Percentiles rank a stretch among this genome's conserved stretches.
These are phyloP conservation scores for Nakazawaea ernobii DNA, from an alignment of 805 yeast species.

Conservation along the genomic window DNA sequence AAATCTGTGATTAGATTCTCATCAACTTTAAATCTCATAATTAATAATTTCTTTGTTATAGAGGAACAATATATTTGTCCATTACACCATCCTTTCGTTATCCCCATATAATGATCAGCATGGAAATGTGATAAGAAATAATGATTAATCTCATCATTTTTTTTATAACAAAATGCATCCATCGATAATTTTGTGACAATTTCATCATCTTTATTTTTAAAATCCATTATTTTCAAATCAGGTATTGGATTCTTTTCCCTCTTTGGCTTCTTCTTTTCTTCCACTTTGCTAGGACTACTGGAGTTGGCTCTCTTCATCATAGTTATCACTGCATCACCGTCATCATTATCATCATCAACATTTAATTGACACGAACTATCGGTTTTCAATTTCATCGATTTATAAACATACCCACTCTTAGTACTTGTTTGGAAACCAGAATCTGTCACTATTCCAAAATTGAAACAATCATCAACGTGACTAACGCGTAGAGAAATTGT, in stretches of 20 bases:
- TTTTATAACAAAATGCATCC: constrained; percentile 58
- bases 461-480: constrained; percentile 54
- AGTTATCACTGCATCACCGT: too few species aligned
- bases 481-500: constrained; percentile 36
- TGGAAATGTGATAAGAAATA: constrained; percentile 84
- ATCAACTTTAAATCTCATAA: constrained; percentile 48
- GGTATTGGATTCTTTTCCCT: constrained; percentile 39
- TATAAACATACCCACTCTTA: constrained; percentile 16
- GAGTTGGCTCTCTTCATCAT: too few species aligned
- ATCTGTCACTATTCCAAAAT: constrained; percentile 11
- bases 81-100: constrained; percentile 68
- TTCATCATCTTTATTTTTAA: constrained; percentile 22
- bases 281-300: not conserved
- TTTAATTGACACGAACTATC: not conserved
- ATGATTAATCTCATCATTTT: constrained; percentile 37
- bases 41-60: constrained; percentile 57
- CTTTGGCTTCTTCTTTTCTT: constrained; percentile 15
- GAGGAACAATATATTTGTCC: constrained; percentile 70
- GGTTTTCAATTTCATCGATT: constrained; percentile 15
- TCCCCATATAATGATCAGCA: constrained; percentile 90
- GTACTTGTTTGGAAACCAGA: constrained; percentile 14
- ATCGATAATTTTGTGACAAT: constrained; percentile 39
- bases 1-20: constrained; percentile 33
- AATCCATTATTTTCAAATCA: constrained; percentile 43
- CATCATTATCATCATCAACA: too few species aligned